Conservation (phyloP, 1,139 yeast species). For the Dujonia santamariae region DNA sequence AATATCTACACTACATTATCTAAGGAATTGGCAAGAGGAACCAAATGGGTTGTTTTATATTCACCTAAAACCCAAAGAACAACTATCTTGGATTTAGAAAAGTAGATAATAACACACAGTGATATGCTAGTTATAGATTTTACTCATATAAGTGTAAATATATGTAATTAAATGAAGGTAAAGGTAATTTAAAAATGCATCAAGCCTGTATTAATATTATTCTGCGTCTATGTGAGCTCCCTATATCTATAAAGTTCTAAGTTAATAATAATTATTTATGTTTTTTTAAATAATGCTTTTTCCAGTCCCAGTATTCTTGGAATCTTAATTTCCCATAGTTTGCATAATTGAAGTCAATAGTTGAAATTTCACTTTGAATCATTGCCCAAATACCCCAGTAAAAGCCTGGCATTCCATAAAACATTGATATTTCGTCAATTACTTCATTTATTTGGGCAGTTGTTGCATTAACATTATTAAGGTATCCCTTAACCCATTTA, state of each 20-base stretch:
- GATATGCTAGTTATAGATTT: too few species aligned
- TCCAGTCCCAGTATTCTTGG: constrained; percentile 74
- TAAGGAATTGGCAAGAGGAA: constrained; percentile 70
- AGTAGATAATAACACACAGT: too few species aligned
- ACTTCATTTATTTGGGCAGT: constrained; percentile 26
- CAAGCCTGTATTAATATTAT: neutral
- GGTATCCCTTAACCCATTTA: constrained; percentile 53
- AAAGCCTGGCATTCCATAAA: constrained; percentile 80
- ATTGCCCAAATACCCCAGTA: constrained; percentile 88
- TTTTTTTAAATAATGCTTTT: constrained; percentile 16
- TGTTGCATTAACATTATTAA: constrained; percentile 29
- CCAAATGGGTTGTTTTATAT: constrained; percentile 68
- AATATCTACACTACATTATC: constrained; percentile 68
- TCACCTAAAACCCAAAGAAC: constrained; percentile 74
- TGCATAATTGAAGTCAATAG: constrained; percentile 72
- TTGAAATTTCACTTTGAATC: constrained; percentile 67
- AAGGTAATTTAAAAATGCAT: too few species aligned
- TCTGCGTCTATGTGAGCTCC: too few species aligned
- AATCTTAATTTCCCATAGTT: constrained; percentile 58
- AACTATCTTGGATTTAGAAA: constrained; percentile 61
- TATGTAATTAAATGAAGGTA: too few species aligned
- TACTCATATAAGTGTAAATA: too few species aligned
- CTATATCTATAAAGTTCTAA: too few species aligned
- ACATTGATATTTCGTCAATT: constrained; percentile 54
- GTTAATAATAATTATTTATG: too few species aligned